These are phyloP conservation scores for Phytopythium boreale DNA, from an alignment of 352 stramenopile species.

Conservation along the genomic window DNA sequence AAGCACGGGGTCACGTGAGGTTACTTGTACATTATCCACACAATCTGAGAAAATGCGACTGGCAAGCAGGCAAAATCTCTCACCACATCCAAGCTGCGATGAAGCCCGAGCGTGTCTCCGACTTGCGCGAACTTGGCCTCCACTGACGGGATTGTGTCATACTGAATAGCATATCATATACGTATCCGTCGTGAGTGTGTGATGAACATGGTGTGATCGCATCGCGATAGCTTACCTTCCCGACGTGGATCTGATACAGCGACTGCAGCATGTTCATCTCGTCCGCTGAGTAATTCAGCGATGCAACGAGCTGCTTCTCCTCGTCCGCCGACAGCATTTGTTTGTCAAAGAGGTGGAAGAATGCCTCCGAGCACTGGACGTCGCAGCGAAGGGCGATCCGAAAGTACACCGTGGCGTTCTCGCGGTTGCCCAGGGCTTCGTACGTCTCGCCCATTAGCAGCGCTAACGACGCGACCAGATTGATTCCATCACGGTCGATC, in stretches of 20 bases:
- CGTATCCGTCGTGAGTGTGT: not conserved
- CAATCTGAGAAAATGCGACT: not conserved
- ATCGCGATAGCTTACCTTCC: constrained; percentile 31
- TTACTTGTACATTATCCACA: not conserved
- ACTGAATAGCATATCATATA: no score
- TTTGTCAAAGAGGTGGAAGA: constrained; percentile 85
- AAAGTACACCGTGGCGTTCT: constrained; percentile 79
- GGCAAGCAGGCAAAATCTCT: not conserved
- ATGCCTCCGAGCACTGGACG: constrained; percentile 79
- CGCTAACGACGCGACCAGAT: constrained; percentile 75
- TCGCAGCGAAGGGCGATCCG: constrained; percentile 74
- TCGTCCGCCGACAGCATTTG: constrained; percentile 75
- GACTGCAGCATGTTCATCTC: constrained; percentile 56
- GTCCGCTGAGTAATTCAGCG: constrained; percentile 60
- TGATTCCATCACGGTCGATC: constrained; percentile 30
- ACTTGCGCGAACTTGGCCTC: constrained; percentile 62
- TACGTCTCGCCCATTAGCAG: constrained; percentile 83
- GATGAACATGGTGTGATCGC: no score
- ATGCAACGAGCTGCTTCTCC: constrained; percentile 64
- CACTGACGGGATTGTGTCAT: constrained; percentile 46
- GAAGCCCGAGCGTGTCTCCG: constrained; percentile 52
- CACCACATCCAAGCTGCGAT: constrained; percentile 71
- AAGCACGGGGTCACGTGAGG: not conserved
- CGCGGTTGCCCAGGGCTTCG: constrained; percentile 78
- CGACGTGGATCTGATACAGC: constrained; percentile 67